Percentiles rank a stretch among this genome's conserved stretches.
phyloP scores from a whole-genome alignment of 2,329 filamentous ascomycete species.

The Pseudogymnoascus sp. region DNA sequence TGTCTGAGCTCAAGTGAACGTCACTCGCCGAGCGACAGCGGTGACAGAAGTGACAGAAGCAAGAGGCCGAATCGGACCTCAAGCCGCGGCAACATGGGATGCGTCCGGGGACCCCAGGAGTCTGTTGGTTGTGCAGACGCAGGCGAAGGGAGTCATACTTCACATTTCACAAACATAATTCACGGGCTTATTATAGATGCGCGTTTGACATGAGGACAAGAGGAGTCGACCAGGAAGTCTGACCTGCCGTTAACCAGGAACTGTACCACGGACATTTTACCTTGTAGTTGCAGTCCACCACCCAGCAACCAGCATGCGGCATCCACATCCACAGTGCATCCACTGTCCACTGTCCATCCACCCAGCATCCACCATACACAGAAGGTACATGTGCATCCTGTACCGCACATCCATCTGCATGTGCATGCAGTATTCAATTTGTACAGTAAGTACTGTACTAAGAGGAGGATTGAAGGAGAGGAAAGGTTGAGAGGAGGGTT shows the following conservation, averaged over 20 bases:
- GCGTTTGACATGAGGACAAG: conserved; percentile 1
- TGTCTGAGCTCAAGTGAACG: conserved; percentile 1
- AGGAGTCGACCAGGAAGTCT: neutral
- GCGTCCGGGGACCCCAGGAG: conserved; percentile 1
- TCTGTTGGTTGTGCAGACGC: conserved; percentile 4
- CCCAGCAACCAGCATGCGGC: neutral
- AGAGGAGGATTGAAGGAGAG: neutral
- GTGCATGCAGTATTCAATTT: conserved; percentile 2
- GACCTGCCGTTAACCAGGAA: conserved; percentile 4
- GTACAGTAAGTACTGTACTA: neutral
- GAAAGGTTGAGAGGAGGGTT: neutral
- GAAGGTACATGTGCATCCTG: neutral
- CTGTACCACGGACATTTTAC: conserved; percentile 1
- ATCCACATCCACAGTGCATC: neutral
- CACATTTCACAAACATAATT: neutral
- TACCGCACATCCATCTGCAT: conserved; percentile 1
- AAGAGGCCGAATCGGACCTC: neutral
- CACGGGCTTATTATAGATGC: conserved; percentile 4
- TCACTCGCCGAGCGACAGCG: neutral
- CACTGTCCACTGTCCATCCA: neutral
- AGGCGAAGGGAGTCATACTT: neutral
- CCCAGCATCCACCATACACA: neutral
- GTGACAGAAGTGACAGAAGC: neutral
- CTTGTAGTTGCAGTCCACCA: neutral
- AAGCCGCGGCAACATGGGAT: conserved; percentile 4